Base-by-base conservation (phyloP, 2,329 filamentous ascomycete genomes). In the Pyrenophora tritici-repentis region DNA sequence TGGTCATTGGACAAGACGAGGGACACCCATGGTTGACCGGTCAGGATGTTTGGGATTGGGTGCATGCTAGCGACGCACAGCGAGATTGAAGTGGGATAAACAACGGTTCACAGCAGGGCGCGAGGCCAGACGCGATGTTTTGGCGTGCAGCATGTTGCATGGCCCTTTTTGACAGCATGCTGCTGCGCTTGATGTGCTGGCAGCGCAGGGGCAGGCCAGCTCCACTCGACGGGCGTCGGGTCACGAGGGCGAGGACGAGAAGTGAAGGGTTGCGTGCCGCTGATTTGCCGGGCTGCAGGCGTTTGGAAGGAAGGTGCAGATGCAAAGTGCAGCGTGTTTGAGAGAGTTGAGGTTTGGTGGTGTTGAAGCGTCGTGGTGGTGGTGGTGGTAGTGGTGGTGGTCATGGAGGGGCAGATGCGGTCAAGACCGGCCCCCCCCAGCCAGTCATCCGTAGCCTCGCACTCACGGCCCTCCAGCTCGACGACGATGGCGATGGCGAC, bases 71-170 rank as follows among this genome's bases (percentile, higher is more conserved):
- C 29, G 38, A 58, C 58, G 67, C 65, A 65, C 42, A 52, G 43
- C 47, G 50, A 61, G 58, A 64, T 65, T 65, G 62, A 67, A 64
- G 57, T 53, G 57, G 62, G 63, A 67, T 29, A 66, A 61, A 48
- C 58, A 55, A 55, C 55, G 56, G 63, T 67, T 64, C 59, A 55
- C 48, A 47, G 55, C 54, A 56, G 63, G 62, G 62, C 63, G 26
- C 26, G 10, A 29, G 9, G 26, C 26, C 26, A 29, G 51, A 58
- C 58, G 63, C 62, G 57, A 55, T 56, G 52, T 57, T 62, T 65
- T 62, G 56, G 59, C 59, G 61, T 64, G 62, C 61, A 65, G 58
- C 49, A 43, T 29, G 49, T 52, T 52, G 49, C 49, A 52, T 52
- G 44, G 50, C 45, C 35, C 36, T 54, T 54, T 55, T 62, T 65